Evolutionary conservation across 164 flowering plant species (phyloP).

Genomic region (Berberis thunbergii): DNA sequence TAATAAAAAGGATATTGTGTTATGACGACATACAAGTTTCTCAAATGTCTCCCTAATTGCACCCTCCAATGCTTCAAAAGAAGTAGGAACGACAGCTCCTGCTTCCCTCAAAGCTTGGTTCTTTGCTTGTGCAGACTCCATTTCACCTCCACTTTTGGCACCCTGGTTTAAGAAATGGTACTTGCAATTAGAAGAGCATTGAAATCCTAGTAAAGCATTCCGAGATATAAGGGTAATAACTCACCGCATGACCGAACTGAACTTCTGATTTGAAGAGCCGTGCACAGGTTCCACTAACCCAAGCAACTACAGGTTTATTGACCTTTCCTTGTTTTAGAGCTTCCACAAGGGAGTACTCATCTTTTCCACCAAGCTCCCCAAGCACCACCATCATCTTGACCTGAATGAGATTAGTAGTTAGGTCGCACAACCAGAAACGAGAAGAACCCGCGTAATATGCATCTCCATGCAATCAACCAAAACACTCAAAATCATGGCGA

Average conservation of each 20-base stretch:
- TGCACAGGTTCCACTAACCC: conserved; percentile 99
- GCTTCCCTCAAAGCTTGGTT: conserved; percentile 90
- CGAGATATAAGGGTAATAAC: conserved; percentile 16
- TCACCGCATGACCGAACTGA: conserved; percentile 98
- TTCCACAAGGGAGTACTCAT: conserved; percentile 97
- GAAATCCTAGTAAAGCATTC: not conserved
- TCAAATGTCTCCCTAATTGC: conserved; percentile 88
- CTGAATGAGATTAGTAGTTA: conserved; percentile 26
- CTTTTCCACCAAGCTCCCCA: conserved; percentile 98
- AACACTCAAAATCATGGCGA: no score
- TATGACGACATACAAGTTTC: conserved; percentile 50
- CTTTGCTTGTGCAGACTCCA: conserved; percentile 99
- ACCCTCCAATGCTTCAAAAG: conserved; percentile 83
- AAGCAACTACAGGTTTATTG: conserved; percentile 92
- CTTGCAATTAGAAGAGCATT: conserved; percentile 1
- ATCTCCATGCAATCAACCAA: no score
- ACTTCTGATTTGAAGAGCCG: conserved; percentile 97
- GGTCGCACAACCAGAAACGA: not conserved
- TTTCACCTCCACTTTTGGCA: conserved; percentile 96
- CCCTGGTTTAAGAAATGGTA: conserved; percentile 40
- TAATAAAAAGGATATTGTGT: not conserved
- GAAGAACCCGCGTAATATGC: not conserved
- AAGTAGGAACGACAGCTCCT: conserved; percentile 95
- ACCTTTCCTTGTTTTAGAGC: conserved; percentile 93
- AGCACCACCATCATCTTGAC: conserved; percentile 96